These are phyloP conservation scores for Hsuehochloa calcarea DNA, from an alignment of 176 grass and related monocot genomes.

Conservation along the genomic window DNA sequence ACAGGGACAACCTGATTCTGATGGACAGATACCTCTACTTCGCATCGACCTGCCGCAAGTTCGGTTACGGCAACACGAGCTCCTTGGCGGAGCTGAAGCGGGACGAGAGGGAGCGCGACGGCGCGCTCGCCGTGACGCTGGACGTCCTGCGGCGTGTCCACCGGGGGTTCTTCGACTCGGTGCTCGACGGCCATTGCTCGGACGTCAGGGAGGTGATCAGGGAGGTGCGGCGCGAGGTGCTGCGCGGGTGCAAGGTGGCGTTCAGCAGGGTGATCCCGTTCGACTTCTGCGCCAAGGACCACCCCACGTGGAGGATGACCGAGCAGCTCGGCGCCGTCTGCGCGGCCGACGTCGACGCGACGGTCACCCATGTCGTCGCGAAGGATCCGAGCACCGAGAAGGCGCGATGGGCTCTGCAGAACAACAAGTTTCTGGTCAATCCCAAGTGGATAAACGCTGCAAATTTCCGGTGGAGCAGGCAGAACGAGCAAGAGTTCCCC, in stretches of 20 bases:
- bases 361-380: slow-evolving; percentile 61
- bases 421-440: slow-evolving; percentile 53
- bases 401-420: slow-evolving; percentile 43
- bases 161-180: slow-evolving; percentile 51
- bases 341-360: slow-evolving; percentile 22
- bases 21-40: slow-evolving; percentile 74
- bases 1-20: slow-evolving; percentile 62
- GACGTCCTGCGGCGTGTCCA: slow-evolving; percentile 48
- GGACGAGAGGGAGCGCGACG: slow-evolving; percentile 63
- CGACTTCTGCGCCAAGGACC: slow-evolving; percentile 13
- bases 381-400: slow-evolving; percentile 26
- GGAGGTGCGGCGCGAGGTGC: slow-evolving; percentile 25
- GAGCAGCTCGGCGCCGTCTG: slow-evolving; percentile 60
- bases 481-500: slow-evolving; percentile 36
- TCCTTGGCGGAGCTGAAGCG: slow-evolving; percentile 48
- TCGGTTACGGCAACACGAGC: slow-evolving; percentile 5
- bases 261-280: slow-evolving; percentile 49
- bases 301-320: slow-evolving; percentile 51
- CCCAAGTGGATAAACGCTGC: slow-evolving; percentile 47
- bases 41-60: slow-evolving; percentile 41
- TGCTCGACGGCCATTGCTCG: background rate
- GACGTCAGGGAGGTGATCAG: slow-evolving; percentile 22
- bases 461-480: slow-evolving; percentile 51
- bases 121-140: slow-evolving; percentile 52
- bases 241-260: slow-evolving; percentile 55